These are phyloP conservation scores for Pichia sp. DNA, from an alignment of 1,139 yeast species.

Conservation along the genomic window DNA sequence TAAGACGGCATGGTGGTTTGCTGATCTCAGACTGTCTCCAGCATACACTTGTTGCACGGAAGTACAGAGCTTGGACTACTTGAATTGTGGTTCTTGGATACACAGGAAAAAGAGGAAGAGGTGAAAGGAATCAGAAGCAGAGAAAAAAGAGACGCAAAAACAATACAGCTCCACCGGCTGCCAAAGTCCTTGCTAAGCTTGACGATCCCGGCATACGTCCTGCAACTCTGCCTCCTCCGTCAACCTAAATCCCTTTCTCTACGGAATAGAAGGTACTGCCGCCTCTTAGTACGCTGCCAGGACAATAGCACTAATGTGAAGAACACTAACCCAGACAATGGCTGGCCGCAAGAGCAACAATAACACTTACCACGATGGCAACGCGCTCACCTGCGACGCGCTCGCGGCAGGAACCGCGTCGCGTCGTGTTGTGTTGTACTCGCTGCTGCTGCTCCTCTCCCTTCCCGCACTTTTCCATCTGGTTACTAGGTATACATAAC, in stretches of 20 bases:
- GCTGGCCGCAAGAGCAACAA: neutral
- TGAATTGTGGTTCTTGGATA: neutral
- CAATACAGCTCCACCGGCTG: neutral
- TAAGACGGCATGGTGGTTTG: constrained; percentile 18
- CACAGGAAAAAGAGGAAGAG: neutral
- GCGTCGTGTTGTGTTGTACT: neutral
- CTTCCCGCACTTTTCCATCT: neutral
- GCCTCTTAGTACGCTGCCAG: too few relatives aligned
- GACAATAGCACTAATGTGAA: neutral
- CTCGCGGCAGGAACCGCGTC: neutral
- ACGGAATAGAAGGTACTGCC: neutral
- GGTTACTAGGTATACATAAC: neutral
- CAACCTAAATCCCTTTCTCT: too few relatives aligned
- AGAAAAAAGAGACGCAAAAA: neutral
- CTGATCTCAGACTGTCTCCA: neutral
- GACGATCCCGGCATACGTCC: neutral
- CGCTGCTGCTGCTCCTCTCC: neutral
- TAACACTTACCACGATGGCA: neutral
- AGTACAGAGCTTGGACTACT: neutral
- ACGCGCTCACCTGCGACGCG: neutral
- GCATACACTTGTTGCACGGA: neutral
- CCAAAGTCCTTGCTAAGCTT: neutral
- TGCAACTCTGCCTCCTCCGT: neutral
- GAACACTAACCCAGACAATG: neutral
- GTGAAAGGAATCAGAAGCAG: neutral